These are phyloP conservation scores for Silene conica DNA, from an alignment of 148 eudicot genomes.

Conservation along the genomic window DNA sequence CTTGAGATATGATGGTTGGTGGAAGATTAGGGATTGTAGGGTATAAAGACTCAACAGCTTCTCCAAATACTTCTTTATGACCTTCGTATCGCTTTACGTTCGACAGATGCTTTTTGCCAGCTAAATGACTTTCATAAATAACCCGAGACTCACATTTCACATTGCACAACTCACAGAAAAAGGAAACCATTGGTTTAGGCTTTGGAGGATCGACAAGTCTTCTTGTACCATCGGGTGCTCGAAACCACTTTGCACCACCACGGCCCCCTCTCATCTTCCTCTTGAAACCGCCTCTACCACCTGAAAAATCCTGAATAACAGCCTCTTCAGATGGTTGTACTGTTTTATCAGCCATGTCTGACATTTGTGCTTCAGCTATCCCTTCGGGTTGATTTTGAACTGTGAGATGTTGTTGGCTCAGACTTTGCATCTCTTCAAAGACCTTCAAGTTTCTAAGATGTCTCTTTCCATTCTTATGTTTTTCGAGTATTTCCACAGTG, in stretches of 20 bases:
- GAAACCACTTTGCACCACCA: slow-evolving; percentile 44
- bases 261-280: slow-evolving; percentile 54
- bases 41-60: slow-evolving; percentile 46
- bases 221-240: slow-evolving; percentile 38
- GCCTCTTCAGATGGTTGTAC: slow-evolving; percentile 25
- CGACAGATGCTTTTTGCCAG: slow-evolving; percentile 63
- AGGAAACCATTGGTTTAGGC: slow-evolving; percentile 42
- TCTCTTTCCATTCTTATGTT: slow-evolving; percentile 66
- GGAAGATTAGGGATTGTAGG: slow-evolving; percentile 40
- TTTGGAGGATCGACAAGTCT: slow-evolving; percentile 36
- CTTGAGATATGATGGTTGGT: slow-evolving; percentile 26
- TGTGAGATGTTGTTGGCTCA: slow-evolving; percentile 25
- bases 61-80: slow-evolving; percentile 49
- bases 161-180: slow-evolving; percentile 63
- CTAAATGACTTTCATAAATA: slow-evolving; percentile 60
- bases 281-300: slow-evolving; percentile 47
- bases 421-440: slow-evolving; percentile 47
- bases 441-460: slow-evolving; percentile 54
- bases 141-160: slow-evolving; percentile 66
- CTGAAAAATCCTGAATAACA: slow-evolving; percentile 8
- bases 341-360: slow-evolving; percentile 20
- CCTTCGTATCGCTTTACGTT: slow-evolving; percentile 52
- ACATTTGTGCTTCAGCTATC: slow-evolving; percentile 20
- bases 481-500: slow-evolving; percentile 56
- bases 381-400: slow-evolving; percentile 22